Percentiles rank a stretch among this genome's conserved stretches.
Conservation (phyloP, 2,329 filamentous ascomycete species). For the Zopfia rhizophila region DNA sequence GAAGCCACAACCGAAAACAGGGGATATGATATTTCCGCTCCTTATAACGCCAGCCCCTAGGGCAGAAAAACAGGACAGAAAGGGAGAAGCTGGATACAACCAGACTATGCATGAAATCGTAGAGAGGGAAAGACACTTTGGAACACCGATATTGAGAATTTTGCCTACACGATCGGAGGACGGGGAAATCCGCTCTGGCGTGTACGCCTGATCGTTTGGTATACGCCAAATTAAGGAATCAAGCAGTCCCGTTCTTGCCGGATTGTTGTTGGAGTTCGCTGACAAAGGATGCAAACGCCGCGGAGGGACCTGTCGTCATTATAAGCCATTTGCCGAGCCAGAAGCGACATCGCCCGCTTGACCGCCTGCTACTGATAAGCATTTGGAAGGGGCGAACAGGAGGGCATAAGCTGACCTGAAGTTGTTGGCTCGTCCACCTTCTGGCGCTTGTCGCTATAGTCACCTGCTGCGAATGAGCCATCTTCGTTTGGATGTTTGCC, state of each 20-base stretch:
- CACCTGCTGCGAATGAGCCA: conserved; percentile 39
- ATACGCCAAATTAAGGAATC: too few species aligned
- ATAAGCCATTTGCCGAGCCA: conserved; percentile 34
- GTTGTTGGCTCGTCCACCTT: conserved; percentile 43
- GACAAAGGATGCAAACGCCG: conserved; percentile 32
- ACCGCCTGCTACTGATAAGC: conserved; percentile 47
- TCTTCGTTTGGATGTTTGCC: conserved; percentile 47
- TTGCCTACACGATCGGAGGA: too few species aligned
- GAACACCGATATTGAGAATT: too few species aligned
- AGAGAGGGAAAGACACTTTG: background rate
- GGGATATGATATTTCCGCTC: conserved; percentile 3
- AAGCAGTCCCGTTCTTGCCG: conserved; percentile 22
- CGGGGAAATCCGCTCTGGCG: too few species aligned
- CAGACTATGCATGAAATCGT: conserved; percentile 18
- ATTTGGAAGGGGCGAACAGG: conserved; percentile 34
- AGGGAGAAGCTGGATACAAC: background rate
- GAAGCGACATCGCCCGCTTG: conserved; percentile 19
- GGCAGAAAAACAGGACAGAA: too few species aligned
- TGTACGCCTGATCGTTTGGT: too few species aligned
- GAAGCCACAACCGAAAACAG: background rate
- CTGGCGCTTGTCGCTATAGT: conserved; percentile 48
- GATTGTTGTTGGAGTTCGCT: conserved; percentile 32
- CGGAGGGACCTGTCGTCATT: conserved; percentile 26
- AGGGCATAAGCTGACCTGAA: conserved; percentile 44
- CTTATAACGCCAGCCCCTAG: conserved; percentile 10